Evolutionary conservation across 495 filamentous ascomycete genomes (phyloP), one percentile per base, ranked within the genome.

Genomic region (Penicillium chermesinum): DNA sequence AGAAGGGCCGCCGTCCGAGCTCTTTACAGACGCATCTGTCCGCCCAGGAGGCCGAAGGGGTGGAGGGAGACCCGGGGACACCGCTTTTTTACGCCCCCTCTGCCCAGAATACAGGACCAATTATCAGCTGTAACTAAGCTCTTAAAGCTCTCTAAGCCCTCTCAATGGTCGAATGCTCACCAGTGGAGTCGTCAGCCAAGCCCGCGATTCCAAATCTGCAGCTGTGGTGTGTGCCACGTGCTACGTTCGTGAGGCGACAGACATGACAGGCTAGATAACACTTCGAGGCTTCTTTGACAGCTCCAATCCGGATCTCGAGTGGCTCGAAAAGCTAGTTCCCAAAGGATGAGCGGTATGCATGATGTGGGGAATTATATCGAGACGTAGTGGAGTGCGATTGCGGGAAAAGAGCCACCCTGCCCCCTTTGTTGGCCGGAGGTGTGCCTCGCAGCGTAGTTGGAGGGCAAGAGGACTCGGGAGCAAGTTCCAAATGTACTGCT

Each of bases 71-170:
- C 4, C 25, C 25, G 5, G 4, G 25, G 57, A 58, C 60, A 63
- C 60, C 60, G 60, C 60, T 38, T 44, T 63, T 63, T 61, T 9
- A 37, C 49, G n/a, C n/a, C n/a, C 47, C 46, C 50, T 53, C 43
- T 47, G 20, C 43, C 48, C 25, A 30, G 25, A 30, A 10, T 30
- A 43, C 35, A 15, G 34, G 8, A 15, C 21, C 35, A 7, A 22
- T 35, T 7, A 16, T 17, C 38, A 16, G 38, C 13, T 17, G 17
- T 27, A 54, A 54, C 33, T 13, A 44, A 54, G 34, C n/a, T n/a
- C n/a, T n/a, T n/a, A n/a, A n/a, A n/a, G n/a, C n/a, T n/a, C n/a
- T n/a, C n/a, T n/a, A n/a, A n/a, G n/a, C n/a, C 30, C 22, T 15
- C 42, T 39, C 25, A 41, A 34, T 39, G 25, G 40, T 40, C 25